phyloP scores from a whole-genome alignment of 2,329 filamentous ascomycete genomes.

The Venturia asperata region DNA sequence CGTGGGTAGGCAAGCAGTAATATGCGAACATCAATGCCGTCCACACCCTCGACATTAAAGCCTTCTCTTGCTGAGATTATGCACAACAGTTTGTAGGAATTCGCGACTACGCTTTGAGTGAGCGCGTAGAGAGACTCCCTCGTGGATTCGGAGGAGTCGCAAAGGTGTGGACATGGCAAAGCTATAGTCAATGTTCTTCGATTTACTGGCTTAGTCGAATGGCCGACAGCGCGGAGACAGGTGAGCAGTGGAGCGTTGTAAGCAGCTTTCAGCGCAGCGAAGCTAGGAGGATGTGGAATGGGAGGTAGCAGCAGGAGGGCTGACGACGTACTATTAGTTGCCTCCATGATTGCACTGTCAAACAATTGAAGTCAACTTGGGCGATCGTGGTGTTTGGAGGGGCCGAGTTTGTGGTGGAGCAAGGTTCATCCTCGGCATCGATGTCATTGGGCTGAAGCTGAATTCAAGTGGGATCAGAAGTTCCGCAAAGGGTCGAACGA shows the following conservation, averaged over 20 bases:
- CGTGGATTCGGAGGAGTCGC: conserved; percentile 43
- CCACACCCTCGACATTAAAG: conserved; percentile 57
- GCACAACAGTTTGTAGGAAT: conserved; percentile 70
- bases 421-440: conserved; percentile 5
- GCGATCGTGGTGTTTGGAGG: background rate
- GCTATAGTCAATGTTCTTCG: conserved; percentile 49
- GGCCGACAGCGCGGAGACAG: conserved; percentile 37
- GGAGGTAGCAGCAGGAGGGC: conserved; percentile 41
- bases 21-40: conserved; percentile 66
- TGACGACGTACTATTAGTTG: background rate
- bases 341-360: background rate
- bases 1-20: conserved; percentile 59
- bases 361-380: background rate
- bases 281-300: conserved; percentile 34
- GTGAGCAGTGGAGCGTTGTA: conserved; percentile 38
- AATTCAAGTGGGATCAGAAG: background rate
- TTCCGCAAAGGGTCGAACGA: too few relatives aligned
- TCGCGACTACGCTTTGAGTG: conserved; percentile 68
- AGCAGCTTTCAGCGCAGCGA: conserved; percentile 36
- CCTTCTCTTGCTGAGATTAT: conserved; percentile 58
- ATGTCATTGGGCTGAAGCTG: conserved; percentile 5
- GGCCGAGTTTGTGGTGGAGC: background rate
- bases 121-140: conserved; percentile 55
- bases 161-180: conserved; percentile 56
- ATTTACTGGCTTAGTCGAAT: conserved; percentile 24